Percentiles rank a stretch among this genome's conserved stretches.
phyloP scores from a whole-genome alignment of 2,329 filamentous ascomycete genomes.

The Fusarium sp. region DNA sequence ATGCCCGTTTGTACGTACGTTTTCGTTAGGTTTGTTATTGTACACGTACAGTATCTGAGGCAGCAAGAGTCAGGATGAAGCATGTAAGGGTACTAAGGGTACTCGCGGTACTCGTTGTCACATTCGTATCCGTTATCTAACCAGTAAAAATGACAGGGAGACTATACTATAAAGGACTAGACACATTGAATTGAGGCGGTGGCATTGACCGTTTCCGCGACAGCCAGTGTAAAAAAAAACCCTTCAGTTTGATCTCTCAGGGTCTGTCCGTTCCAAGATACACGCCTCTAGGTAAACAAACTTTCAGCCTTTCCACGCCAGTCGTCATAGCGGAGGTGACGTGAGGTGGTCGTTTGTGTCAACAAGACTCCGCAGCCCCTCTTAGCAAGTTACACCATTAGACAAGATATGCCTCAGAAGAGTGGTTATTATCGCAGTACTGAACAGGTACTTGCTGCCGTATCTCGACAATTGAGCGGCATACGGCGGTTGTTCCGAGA shows the following conservation, averaged over 20 bases:
- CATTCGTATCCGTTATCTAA: slow-evolving; percentile 28
- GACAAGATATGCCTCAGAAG: slow-evolving; percentile 35
- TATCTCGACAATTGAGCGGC: slow-evolving; percentile 27
- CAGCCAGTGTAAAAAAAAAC: slow-evolving; percentile 26
- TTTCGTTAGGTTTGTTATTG: neutral
- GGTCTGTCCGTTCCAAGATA: neutral
- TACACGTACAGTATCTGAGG: neutral
- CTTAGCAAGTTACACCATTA: slow-evolving; percentile 35
- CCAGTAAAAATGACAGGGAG: neutral
- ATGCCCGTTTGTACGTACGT: neutral
- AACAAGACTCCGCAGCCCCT: slow-evolving; percentile 32
- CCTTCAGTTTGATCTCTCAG: neutral
- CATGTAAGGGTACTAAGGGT: neutral
- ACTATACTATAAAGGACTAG: slow-evolving; percentile 1
- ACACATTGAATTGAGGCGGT: slow-evolving; percentile 28
- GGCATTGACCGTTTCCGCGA: slow-evolving; percentile 29
- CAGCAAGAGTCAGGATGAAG: neutral
- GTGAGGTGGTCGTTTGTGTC: slow-evolving; percentile 22
- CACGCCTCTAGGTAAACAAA: slow-evolving; percentile 16
- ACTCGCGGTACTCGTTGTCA: neutral
- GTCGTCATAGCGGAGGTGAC: slow-evolving; percentile 27
- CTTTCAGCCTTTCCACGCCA: slow-evolving; percentile 22
- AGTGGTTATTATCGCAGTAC: neutral
- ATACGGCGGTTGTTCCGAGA: slow-evolving; percentile 35
- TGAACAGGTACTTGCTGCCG: neutral